Evolutionary conservation across 2,329 filamentous ascomycete genomes (phyloP), one percentile per base, ranked within the genome.

Genomic region (Hypoxylon sp.): DNA sequence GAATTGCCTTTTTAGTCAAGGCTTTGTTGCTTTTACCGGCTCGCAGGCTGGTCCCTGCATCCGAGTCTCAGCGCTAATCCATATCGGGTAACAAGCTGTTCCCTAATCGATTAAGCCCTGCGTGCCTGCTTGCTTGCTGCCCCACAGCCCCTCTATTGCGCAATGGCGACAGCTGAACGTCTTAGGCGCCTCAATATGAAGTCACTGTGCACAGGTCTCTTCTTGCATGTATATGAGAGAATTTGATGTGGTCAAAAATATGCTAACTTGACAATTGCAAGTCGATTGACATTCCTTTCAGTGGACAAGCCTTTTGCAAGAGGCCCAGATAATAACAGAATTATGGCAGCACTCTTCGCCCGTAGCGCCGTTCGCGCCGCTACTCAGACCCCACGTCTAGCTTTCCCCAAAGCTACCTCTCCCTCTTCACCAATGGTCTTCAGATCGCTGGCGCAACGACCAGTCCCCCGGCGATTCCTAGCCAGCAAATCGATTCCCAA

Each of bases 1-100:
- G 17, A 46, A 48, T 58, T 49, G 14, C 30, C 53, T 32, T 49
- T 38, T 52, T 17, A 32, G 38, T 43, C 19, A 25, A 55, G 23
- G 28, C 13, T 58, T 45, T 34, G 43, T 51, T 43, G 30, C 49
- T 45, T 13, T 13, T 55, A 38, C 11, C 38, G 45, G 49, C 34
- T 62, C 53, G 45, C 43, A 49, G 53, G 56, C 13, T 63, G 58
- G 67, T 52, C 67, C 67, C 61, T 70, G 67, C 67, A 63, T 63
- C 23, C 21, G 11, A 9, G n/a, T 30, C 10, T 5, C n/a, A 1
- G 2, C 30, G 7, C 57, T 50, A 62, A 45, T 14, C 43, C 7
- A 3, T 23, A 51, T 60, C 19, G 4, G 52, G 63, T 11, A 38
- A 53, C 6, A n/a, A 2, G 11, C 5, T 1, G 36, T 30, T 23